Evolutionary conservation across 345 rosid species (phyloP).

Genomic region (Erysimum cheiranthoides): DNA sequence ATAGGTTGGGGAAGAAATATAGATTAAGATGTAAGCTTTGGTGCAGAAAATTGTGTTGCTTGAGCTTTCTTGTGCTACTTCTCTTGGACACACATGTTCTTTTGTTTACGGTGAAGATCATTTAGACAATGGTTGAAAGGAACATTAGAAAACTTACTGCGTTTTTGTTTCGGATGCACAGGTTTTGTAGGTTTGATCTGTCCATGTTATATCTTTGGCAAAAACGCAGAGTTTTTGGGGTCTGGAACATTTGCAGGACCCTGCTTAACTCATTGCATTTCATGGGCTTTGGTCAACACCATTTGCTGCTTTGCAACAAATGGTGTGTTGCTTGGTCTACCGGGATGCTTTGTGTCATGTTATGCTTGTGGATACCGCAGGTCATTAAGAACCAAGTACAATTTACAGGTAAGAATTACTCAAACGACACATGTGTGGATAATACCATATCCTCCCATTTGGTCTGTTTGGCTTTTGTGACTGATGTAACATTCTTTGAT

Average conservation of each 20-base stretch:
- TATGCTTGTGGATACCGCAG: conserved; percentile 7
- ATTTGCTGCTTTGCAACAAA: conserved; percentile 58
- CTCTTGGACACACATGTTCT: conserved; percentile 3
- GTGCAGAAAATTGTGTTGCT: not conserved
- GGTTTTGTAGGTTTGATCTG: conserved; percentile 81
- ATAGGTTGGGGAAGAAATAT: conserved; percentile 8
- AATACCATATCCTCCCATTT: not conserved
- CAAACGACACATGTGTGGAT: not conserved
- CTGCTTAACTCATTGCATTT: conserved; percentile 72
- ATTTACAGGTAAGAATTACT: conserved; percentile 64
- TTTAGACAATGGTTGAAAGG: not conserved
- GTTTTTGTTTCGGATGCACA: conserved; percentile 40
- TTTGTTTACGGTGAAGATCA: conserved; percentile 10
- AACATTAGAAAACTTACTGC: conserved; percentile 3
- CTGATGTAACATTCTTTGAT: conserved; percentile 19
- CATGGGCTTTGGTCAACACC: conserved; percentile 74
- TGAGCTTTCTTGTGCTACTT: conserved; percentile 21
- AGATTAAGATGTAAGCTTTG: not conserved
- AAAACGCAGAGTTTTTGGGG: conserved; percentile 84
- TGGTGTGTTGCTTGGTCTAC: not conserved
- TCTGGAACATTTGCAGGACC: conserved; percentile 89
- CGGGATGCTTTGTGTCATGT: conserved; percentile 4
- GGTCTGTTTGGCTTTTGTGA: not conserved
- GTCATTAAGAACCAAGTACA: conserved; percentile 58
- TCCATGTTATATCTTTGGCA: conserved; percentile 87